These are phyloP conservation scores for Pichia paraexigua DNA, from an alignment of 805 yeast genomes.

Conservation along the genomic window DNA sequence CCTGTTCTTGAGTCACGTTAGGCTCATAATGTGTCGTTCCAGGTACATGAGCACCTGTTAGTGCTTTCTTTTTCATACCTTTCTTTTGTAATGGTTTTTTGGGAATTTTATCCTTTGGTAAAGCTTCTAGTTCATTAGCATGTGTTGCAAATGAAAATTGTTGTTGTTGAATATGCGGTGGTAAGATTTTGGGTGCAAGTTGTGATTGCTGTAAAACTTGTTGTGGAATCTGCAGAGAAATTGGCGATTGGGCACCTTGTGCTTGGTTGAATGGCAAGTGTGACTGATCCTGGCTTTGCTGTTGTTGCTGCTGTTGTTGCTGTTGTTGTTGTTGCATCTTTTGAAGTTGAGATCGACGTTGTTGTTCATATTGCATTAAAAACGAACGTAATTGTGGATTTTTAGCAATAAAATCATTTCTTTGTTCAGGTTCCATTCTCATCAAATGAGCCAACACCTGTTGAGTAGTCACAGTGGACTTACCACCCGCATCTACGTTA, in stretches of 20 bases:
- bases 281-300: not conserved
- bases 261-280: not conserved
- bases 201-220: not conserved
- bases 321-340: slow-evolving; percentile 21
- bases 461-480: slow-evolving; percentile 21
- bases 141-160: not conserved
- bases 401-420: slow-evolving; percentile 25
- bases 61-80: slow-evolving; percentile 8
- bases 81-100: slow-evolving; percentile 7
- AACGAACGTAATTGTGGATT: slow-evolving; percentile 29
- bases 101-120: slow-evolving; percentile 6
- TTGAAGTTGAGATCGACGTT: slow-evolving; percentile 22
- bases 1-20: not conserved
- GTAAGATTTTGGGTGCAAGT: slow-evolving; percentile 9
- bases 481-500: not conserved
- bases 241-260: not conserved
- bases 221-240: not conserved
- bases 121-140: not conserved
- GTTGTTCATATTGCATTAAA: slow-evolving; percentile 29
- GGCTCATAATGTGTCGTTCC: slow-evolving; percentile 32
- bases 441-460: slow-evolving; percentile 27
- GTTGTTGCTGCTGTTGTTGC: slow-evolving; percentile 17
- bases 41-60: not conserved
- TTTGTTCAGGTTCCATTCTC: slow-evolving; percentile 30
- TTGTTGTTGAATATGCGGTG: slow-evolving; percentile 5